Conservation (phyloP, 345 rosid genomes). For the Boechera divaricarpa region DNA sequence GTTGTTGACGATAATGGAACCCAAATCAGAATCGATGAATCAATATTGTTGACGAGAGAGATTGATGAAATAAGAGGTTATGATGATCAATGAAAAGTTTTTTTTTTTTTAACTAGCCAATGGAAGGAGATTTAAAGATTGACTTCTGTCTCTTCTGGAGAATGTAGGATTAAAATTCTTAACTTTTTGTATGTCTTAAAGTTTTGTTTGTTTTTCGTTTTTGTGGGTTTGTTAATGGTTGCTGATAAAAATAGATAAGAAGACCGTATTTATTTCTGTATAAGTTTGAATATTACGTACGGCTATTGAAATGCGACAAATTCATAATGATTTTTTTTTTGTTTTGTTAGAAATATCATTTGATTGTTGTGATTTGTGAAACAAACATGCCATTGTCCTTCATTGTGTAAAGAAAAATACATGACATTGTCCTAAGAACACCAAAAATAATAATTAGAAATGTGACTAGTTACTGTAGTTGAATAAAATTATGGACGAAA, state of each 20-base stretch:
- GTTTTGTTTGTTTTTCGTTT: neutral
- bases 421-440: neutral
- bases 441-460: neutral
- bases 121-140: slow-evolving; percentile 1
- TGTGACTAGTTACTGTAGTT: neutral
- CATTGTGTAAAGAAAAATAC: neutral
- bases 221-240: slow-evolving; percentile 15
- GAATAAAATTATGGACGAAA: neutral
- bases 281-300: neutral
- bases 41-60: neutral
- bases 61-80: neutral
- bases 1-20: too few species aligned
- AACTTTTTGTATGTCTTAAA: neutral
- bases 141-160: neutral
- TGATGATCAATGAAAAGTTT: neutral
- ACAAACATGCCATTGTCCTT: too few species aligned
- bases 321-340: neutral
- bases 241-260: neutral
- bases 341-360: neutral
- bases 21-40: neutral
- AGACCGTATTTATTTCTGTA: neutral
- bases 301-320: neutral
- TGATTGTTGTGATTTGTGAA: neutral
- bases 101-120: neutral
- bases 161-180: neutral